Evolutionary conservation across 257 asterid genomes (phyloP).

Genomic region (Solanum stenotomum): DNA sequence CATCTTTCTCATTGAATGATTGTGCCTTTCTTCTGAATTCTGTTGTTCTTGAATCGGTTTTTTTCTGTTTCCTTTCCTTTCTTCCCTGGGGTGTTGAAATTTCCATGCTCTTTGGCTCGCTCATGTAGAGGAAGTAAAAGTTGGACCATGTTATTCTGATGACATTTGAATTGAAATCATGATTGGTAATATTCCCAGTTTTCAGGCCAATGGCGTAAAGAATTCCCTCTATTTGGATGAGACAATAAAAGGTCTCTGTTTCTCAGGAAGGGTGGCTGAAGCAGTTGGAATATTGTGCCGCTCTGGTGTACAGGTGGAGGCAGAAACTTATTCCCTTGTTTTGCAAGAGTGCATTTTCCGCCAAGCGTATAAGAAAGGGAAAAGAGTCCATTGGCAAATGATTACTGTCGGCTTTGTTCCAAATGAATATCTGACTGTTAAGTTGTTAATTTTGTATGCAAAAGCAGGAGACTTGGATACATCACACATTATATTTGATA

Average conservation of each 20-base stretch:
- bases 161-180: conserved; percentile 19
- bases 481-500: conserved; percentile 53
- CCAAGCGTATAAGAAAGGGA: conserved; percentile 60
- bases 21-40: not conserved
- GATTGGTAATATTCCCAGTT: conserved; percentile 58
- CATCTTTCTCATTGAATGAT: not conserved
- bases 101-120: not conserved
- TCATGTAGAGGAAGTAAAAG: conserved; percentile 8
- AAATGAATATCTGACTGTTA: conserved; percentile 61
- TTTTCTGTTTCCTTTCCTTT: not conserved
- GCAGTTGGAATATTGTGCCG: conserved; percentile 76
- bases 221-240: conserved; percentile 40
- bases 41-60: not conserved
- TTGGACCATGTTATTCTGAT: conserved; percentile 6
- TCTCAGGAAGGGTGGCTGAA: conserved; percentile 76
- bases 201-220: conserved; percentile 53
- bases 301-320: conserved; percentile 43
- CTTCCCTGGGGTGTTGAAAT: not conserved
- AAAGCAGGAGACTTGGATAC: conserved; percentile 63
- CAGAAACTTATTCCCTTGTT: conserved; percentile 68
- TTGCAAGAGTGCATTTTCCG: conserved; percentile 84
- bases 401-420: conserved; percentile 58
- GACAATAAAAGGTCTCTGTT: conserved; percentile 71
- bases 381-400: conserved; percentile 88
- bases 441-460: conserved; percentile 73